Evolutionary conservation across 139 green algal genomes (phyloP).

Genomic region (Asterochloris sp.): DNA sequence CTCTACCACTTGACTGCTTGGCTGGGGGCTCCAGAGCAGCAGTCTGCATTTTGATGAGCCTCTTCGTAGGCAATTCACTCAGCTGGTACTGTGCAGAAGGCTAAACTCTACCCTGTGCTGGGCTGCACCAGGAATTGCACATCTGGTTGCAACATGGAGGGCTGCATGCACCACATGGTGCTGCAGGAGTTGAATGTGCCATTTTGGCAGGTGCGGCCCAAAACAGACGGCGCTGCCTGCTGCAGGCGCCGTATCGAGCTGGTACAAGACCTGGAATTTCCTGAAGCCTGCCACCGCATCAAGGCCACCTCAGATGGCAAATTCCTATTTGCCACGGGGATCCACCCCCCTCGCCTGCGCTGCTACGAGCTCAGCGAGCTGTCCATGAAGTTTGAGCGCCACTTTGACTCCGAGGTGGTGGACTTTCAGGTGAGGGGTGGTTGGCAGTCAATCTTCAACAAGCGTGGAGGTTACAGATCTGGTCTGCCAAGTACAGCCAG

Average conservation of each 20-base stretch:
- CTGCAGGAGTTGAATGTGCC: conserved; percentile 72
- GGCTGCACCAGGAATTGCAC: too few relatives aligned
- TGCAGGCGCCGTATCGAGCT: conserved; percentile 78
- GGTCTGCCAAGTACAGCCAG: conserved; percentile 94
- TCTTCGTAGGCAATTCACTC: too few relatives aligned
- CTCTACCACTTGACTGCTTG: too few relatives aligned
- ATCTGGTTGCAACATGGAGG: too few relatives aligned
- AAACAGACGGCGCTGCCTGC: background rate
- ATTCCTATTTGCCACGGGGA: conserved; percentile 84
- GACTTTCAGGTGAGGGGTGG: conserved; percentile 75
- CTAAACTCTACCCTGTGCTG: too few relatives aligned
- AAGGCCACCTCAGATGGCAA: conserved; percentile 85
- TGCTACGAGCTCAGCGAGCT: conserved; percentile 93
- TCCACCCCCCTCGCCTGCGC: conserved; percentile 65
- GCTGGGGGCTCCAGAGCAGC: too few relatives aligned
- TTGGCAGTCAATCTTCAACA: background rate
- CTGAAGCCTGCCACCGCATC: conserved; percentile 73
- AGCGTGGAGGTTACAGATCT: conserved; percentile 46
- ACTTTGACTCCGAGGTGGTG: conserved; percentile 92
- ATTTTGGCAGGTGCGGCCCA: background rate
- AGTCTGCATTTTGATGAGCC: too few relatives aligned
- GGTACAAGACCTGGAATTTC: conserved; percentile 90
- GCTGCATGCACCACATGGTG: conserved; percentile 21
- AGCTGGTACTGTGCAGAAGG: too few relatives aligned
- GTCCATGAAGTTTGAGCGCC: conserved; percentile 94